Percentiles rank a stretch among this genome's conserved stretches.
phyloP scores from a whole-genome alignment of 192 early-diverging fungal genomes.

The Linnemannia zychae region DNA sequence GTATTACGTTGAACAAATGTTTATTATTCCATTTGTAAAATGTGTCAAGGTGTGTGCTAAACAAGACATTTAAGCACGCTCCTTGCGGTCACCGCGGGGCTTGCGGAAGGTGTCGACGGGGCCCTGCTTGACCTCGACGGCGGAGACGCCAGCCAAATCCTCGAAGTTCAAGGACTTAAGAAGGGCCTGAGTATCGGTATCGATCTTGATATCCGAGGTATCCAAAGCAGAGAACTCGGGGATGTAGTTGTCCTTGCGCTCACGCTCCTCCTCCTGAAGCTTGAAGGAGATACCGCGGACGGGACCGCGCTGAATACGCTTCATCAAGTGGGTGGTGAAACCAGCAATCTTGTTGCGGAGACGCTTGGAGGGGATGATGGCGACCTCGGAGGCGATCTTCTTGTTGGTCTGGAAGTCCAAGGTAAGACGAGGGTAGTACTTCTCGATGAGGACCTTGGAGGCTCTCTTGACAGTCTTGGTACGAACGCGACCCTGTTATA shows the following conservation, averaged over 20 bases:
- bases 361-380: constrained; percentile 98
- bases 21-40: constrained; percentile 19
- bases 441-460: constrained; percentile 99
- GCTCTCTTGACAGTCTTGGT: constrained; percentile 99
- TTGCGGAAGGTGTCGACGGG: constrained; percentile 35
- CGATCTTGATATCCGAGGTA: constrained; percentile 92
- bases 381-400: constrained; percentile 97
- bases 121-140: constrained; percentile 65
- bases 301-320: constrained; percentile 98
- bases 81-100: constrained; percentile 46
- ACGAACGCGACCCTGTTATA: constrained; percentile 90
- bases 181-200: constrained; percentile 94
- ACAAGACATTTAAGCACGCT: constrained; percentile 41
- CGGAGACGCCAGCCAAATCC: constrained; percentile 85
- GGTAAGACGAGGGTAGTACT: constrained; percentile 99
- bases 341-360: constrained; percentile 99
- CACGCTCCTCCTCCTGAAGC: constrained; percentile 99
- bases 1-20: constrained; percentile 2
- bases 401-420: constrained; percentile 99
- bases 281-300: constrained; percentile 99
- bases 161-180: constrained; percentile 98
- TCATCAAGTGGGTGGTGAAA: constrained; percentile 99
- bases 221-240: constrained; percentile 98
- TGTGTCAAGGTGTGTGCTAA: not conserved
- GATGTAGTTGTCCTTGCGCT: constrained; percentile 99